Evolutionary conservation across 495 filamentous ascomycete genomes (phyloP), one percentile per base, ranked within the genome.

Genomic region (Thozetella sp.): DNA sequence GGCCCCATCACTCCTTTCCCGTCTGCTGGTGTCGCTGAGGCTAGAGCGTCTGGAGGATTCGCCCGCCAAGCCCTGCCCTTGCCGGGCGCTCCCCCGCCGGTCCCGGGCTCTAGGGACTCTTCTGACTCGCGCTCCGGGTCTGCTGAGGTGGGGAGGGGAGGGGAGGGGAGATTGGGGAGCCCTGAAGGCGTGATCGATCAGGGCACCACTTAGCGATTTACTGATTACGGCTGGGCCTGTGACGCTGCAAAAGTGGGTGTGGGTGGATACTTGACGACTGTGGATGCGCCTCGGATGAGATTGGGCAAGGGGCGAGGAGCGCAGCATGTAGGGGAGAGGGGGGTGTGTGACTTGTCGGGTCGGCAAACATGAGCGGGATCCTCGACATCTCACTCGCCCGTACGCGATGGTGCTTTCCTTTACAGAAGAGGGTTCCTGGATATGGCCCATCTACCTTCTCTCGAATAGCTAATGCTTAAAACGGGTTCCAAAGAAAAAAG

Each of bases 231-330:
- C 30, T 37, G 30, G 30, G 30, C 30, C 30, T 37, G 12, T 9
- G 9, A 48, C 20, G 43, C 43, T 48, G 43, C 43, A 48, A 9
- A n/a, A 48, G 43, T 48, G 9, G 43, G 43, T 20, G 43, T 20
- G n/a, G 9, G 43, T 48, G 43, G 10, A 4, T 48, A 9, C 9
- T 37, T 6, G 30, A 37, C 17, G 17, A 37, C 30, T 9, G 17
- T 37, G 30, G 43, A 48, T 48, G 43, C 43, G n/a, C 43, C 43
- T 48, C 43, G 43, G 43, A 48, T 48, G 43, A 48, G 20, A 48
- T 48, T 48, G 43, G 10, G 10, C 43, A 48, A 20, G 43, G 43
- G 43, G 43, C 10, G 43, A 20, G n/a, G n/a, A n/a, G 43, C 11
- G n/a, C 11, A 19, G 43, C 11, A 48, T 15, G 6, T 37, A 15